These are phyloP conservation scores for Tetracladium setigerum DNA, from an alignment of 495 filamentous ascomycete species.

Conservation along the genomic window DNA sequence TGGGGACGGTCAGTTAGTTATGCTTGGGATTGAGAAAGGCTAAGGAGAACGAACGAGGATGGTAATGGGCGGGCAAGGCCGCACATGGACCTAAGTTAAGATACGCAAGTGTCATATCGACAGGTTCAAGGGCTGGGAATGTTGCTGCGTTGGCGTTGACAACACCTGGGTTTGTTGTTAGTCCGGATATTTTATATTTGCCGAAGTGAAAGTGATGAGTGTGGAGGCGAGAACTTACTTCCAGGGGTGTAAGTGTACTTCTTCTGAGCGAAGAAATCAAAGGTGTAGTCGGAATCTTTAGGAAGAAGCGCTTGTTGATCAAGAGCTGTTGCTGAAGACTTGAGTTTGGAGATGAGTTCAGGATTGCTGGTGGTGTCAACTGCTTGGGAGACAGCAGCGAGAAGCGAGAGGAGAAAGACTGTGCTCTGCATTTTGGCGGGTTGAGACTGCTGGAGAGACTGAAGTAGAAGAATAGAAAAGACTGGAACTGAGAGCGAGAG, in stretches of 20 bases:
- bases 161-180: slow-evolving; percentile 10
- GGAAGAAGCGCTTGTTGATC: slow-evolving; percentile 33
- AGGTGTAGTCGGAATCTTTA: slow-evolving; percentile 32
- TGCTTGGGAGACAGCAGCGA: not conserved
- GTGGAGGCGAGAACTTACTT: not conserved
- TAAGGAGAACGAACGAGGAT: slow-evolving; percentile 14
- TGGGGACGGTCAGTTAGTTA: too few relatives aligned
- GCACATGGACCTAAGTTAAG: slow-evolving; percentile 37
- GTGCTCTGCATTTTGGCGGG: too few relatives aligned
- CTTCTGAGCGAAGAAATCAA: slow-evolving; percentile 31
- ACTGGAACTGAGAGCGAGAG: too few relatives aligned
- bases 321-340: slow-evolving; percentile 23
- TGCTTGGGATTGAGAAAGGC: too few relatives aligned
- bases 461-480: too few relatives aligned
- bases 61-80: slow-evolving; percentile 38
- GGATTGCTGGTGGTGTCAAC: slow-evolving; percentile 20
- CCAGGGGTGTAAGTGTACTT: slow-evolving; percentile 28
- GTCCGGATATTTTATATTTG: too few relatives aligned
- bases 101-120: slow-evolving; percentile 28
- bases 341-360: slow-evolving; percentile 21
- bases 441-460: too few relatives aligned
- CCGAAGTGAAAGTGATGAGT: too few relatives aligned
- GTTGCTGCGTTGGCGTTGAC: slow-evolving; percentile 33
- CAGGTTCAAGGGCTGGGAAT: slow-evolving; percentile 27
- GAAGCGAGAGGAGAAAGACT: too few relatives aligned